A percentile compares a stretch with the other conserved stretches of the same genome.
Evolutionary conservation across 2,329 filamentous ascomycete genomes (phyloP).

Genomic region (Diaporthe nobilis): DNA sequence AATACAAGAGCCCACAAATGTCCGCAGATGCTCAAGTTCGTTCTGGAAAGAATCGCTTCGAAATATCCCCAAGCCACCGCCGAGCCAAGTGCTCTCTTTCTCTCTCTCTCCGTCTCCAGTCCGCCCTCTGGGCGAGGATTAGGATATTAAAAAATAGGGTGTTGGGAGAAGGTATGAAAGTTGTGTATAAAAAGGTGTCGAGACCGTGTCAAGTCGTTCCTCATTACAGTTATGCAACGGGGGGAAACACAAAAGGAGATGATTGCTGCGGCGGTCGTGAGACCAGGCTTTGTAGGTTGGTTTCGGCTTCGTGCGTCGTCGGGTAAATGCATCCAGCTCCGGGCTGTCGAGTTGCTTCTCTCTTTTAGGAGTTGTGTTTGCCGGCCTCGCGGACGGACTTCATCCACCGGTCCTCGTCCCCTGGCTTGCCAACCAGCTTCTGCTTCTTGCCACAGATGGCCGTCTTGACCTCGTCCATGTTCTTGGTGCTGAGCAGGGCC

Average conservation of each 20-base stretch:
- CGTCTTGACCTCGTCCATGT: slow-evolving; percentile 58
- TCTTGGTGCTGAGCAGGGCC: slow-evolving; percentile 63
- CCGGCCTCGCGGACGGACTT: slow-evolving; percentile 56
- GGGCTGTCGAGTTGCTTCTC: slow-evolving; percentile 15
- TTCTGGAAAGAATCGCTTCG: slow-evolving; percentile 11
- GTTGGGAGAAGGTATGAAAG: slow-evolving; percentile 36
- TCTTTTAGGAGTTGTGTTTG: slow-evolving; percentile 46
- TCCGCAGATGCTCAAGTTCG: slow-evolving; percentile 8
- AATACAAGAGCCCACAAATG: slow-evolving; percentile 3
- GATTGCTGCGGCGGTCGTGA: slow-evolving; percentile 25
- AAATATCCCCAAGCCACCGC: slow-evolving; percentile 39
- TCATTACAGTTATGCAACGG: slow-evolving; percentile 34
- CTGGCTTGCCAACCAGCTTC: slow-evolving; percentile 56
- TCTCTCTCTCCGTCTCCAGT: not conserved
- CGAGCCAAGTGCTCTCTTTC: slow-evolving; percentile 20
- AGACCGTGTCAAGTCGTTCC: slow-evolving; percentile 33
- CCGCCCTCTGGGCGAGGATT: slow-evolving; percentile 31
- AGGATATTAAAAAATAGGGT: slow-evolving; percentile 40
- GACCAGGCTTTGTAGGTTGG: slow-evolving; percentile 15
- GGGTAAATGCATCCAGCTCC: slow-evolving; percentile 29
- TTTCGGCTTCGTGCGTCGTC: slow-evolving; percentile 11
- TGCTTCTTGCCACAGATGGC: slow-evolving; percentile 54
- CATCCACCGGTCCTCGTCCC: slow-evolving; percentile 66
- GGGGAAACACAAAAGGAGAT: slow-evolving; percentile 7
- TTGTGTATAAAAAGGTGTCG: slow-evolving; percentile 3